These are phyloP conservation scores for Rhizopus microsporus DNA, from an alignment of 371 early-diverging fungal genomes.

Conservation along the genomic window DNA sequence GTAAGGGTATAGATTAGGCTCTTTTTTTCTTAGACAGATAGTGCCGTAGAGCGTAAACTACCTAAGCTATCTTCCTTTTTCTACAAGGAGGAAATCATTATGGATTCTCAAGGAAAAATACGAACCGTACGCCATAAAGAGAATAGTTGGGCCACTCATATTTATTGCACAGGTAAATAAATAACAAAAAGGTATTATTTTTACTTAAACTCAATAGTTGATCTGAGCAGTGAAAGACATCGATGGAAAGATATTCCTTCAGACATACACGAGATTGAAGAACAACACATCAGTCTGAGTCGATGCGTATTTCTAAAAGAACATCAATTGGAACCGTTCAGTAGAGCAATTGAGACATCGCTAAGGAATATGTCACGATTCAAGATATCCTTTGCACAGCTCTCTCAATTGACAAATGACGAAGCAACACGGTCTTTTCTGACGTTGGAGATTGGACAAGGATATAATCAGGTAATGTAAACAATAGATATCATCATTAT, in stretches of 20 bases:
- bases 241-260: neutral
- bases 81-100: conserved; percentile 10
- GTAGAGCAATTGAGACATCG: conserved; percentile 4
- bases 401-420: conserved; percentile 40
- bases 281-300: conserved; percentile 42
- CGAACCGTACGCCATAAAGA: conserved; percentile 30
- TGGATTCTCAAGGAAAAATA: conserved; percentile 17
- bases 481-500: neutral
- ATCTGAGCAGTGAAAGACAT: neutral
- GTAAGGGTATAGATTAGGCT: neutral
- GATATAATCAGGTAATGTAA: conserved; percentile 41
- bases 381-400: conserved; percentile 40
- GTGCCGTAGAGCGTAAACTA: neutral
- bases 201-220: neutral
- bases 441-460: conserved; percentile 45
- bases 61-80: conserved; percentile 8
- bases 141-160: conserved; percentile 46
- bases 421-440: conserved; percentile 46
- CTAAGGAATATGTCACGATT: conserved; percentile 15
- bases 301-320: conserved; percentile 36
- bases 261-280: conserved; percentile 1
- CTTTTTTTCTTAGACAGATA: neutral
- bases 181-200: neutral
- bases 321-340: conserved; percentile 36
- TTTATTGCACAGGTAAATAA: conserved; percentile 41